Base-by-base conservation (phyloP, 306 rosid species). In the Mucuna pruriens region DNA sequence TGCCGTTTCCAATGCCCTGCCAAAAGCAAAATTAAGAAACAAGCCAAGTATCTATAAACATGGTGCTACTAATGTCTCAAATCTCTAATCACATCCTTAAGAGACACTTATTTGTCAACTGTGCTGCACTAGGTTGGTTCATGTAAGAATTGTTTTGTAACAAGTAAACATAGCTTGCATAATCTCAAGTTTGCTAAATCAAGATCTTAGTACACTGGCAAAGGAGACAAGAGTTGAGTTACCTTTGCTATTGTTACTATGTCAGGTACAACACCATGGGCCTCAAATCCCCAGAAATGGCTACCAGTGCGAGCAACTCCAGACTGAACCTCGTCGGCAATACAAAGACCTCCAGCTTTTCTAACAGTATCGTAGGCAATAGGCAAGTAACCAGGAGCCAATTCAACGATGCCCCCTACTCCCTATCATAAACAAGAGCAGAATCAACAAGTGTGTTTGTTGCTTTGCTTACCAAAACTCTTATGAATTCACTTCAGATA, bases 181-280 rank as follows among this genome's bases (percentile, higher is more conserved):
- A 61, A 29, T 61, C 16, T 71, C 19, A 29, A 25, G 26, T 36
- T 39, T 42, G 34, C 39, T 39, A 55, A 51, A 76, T 23, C 19
- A 26, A 26, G 19, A 60, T 26, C 38, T 26, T 29, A 12, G 4
- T 60, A 26, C 7, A 26, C 23, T 0, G 39, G 9, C 13, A 62
- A 19, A 16, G 26, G 48, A 54, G 55, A 78, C 48, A 75, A 79
- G 4, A 60, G 39, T 60, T 62, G 8, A 74, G 51, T 73, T 82
- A 93, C 98, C 97, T 95, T 95, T 15, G 99, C 99, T 91, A 95
- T 80, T 72, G 99, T 93, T 38, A 95, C 99, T 20, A 95, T 91
- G 81, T 95, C 99, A 77, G 99, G 99, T 60, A 88, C 90, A 51
- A 95, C 99, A 22, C 97, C 97, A 42, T 93, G 99, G 39, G 86